Evolutionary conservation across 2,329 filamentous ascomycete species (phyloP), one percentile per base, ranked within the genome.

Genomic region (Leptographium lundbergii): DNA sequence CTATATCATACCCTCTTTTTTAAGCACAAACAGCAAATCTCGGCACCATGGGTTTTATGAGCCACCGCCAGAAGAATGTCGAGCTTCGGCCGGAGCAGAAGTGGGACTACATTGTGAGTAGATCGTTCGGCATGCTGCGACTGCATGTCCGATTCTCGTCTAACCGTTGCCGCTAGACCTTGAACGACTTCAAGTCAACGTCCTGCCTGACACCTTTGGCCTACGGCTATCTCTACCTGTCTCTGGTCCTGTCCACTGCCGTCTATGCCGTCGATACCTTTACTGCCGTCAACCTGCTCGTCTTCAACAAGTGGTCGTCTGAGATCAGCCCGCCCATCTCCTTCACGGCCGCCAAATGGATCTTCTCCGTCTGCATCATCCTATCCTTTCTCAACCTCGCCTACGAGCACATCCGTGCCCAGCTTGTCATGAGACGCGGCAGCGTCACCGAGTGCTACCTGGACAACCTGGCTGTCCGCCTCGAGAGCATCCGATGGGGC

Each of bases 261-360:
- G 91, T 96, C 64, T 96, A 96, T 71, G 85, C 79, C 32, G 88
- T 95, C 69, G 92, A 97, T 73, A 91, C 86, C 62, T 97, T 96
- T 69, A 96, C 91, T 5, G 91, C 91, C 62, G 81, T 96, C 73
- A 95, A 96, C 63, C 78, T 99, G 48, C 81, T 99, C 56, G 88
- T 81, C 59, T 96, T 96, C 74, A 84, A 95, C 74, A 84, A 84
- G 61, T 97, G 91, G 91, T 89, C 89, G 1, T 89, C 88, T 57
- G 80, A 89, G 65, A 87, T 97, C 65, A 75, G 89, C 65, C 91
- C 91, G 1, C 80, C 82, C n/a, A 87, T 97, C 64, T 81, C 85
- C 4, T 84, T 95, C 67, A 75, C 82, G 55, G 81, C 92, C 58
- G 88, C 90, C 14, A 95, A 94, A 74, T 96, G 91, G 91, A 91